Evolutionary conservation across 805 yeast species (phyloP).

Genomic region (Wickerhamomyces chambardii): DNA sequence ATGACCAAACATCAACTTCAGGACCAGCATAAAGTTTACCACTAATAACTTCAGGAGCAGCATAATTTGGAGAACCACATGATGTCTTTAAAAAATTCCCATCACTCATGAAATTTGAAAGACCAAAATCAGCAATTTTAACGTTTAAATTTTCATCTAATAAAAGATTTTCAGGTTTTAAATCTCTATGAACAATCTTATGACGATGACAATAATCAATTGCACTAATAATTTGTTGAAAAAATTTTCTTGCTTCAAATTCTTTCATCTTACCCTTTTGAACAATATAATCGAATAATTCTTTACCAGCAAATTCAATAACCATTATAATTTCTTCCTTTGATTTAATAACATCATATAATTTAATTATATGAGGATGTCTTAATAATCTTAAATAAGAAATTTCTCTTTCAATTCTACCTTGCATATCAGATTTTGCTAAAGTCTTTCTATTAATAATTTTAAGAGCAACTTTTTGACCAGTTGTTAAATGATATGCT

Average conservation of each 20-base stretch:
- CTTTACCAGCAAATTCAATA: constrained; percentile 94
- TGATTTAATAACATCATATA: constrained; percentile 91
- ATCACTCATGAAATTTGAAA: constrained; percentile 94
- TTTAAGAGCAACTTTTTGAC: constrained; percentile 87
- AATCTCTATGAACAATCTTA: constrained; percentile 92
- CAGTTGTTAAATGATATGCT: constrained; percentile 84
- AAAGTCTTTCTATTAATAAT: constrained; percentile 87
- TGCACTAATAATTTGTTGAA: constrained; percentile 94
- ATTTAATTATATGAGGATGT: constrained; percentile 93
- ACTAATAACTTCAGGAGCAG: constrained; percentile 94
- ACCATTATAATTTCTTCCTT: constrained; percentile 97
- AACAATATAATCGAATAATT: constrained; percentile 89
- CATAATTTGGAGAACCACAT: constrained; percentile 96
- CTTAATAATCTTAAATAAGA: constrained; percentile 79
- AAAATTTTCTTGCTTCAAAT: constrained; percentile 84
- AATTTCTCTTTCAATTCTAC: constrained; percentile 90
- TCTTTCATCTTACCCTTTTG: constrained; percentile 92
- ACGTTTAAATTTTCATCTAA: constrained; percentile 87
- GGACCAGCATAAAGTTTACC: constrained; percentile 97
- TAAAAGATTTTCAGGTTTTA: constrained; percentile 89
- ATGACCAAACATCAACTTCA: constrained; percentile 96
- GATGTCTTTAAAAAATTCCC: constrained; percentile 92
- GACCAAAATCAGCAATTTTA: constrained; percentile 93
- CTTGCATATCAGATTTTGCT: constrained; percentile 96
- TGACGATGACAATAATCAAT: constrained; percentile 95